Evolutionary conservation across 805 yeast genomes (phyloP).

Genomic region (Candida piceae): DNA sequence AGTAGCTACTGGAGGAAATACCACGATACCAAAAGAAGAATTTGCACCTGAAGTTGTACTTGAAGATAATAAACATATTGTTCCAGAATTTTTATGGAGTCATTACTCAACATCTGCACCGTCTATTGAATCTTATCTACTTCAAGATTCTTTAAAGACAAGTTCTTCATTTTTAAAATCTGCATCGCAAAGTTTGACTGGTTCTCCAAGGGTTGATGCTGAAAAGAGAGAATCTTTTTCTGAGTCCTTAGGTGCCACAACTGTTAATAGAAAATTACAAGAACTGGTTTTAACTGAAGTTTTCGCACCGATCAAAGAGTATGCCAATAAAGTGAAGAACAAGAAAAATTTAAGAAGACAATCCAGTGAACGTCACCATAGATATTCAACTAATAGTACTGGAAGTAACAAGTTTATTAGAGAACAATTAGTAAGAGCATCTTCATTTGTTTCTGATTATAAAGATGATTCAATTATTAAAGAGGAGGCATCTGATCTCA

Average conservation of each 20-base stretch:
- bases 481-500: neutral
- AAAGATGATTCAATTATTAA: neutral
- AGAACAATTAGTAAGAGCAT: conserved; percentile 1
- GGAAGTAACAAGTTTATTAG: neutral
- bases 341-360: conserved; percentile 12
- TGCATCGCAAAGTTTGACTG: conserved; percentile 4
- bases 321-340: conserved; percentile 21
- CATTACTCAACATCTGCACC: conserved; percentile 46
- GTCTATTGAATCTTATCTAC: conserved; percentile 27
- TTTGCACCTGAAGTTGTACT: conserved; percentile 77
- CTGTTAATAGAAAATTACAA: conserved; percentile 63
- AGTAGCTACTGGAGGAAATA: too few species aligned
- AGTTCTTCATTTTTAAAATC: too few species aligned
- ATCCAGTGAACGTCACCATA: conserved; percentile 16
- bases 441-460: neutral
- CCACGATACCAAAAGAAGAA: conserved; percentile 4
- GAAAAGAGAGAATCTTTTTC: conserved; percentile 9
- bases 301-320: conserved; percentile 47
- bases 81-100: conserved; percentile 74
- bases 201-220: conserved; percentile 13
- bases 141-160: conserved; percentile 2
- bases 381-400: conserved; percentile 19
- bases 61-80: conserved; percentile 87
- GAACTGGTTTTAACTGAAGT: conserved; percentile 71
- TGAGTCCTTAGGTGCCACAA: conserved; percentile 50